These are phyloP conservation scores for Neurospora pannonica DNA, from an alignment of 495 filamentous ascomycete genomes.

Conservation along the genomic window DNA sequence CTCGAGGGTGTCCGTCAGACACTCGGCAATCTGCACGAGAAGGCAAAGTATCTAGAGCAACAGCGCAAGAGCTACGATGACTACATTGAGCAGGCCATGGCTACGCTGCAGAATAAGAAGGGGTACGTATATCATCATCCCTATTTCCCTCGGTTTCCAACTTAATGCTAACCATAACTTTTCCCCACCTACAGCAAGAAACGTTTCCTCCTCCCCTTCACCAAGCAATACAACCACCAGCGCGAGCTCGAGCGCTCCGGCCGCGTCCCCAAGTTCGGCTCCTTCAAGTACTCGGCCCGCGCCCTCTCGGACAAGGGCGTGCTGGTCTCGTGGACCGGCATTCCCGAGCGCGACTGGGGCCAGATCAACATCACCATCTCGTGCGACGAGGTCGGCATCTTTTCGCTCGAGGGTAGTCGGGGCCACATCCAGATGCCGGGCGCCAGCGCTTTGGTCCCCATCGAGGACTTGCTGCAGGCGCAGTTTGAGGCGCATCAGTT, in stretches of 20 bases:
- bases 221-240: conserved; percentile 97
- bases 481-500: conserved; percentile 96
- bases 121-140: conserved; percentile 39
- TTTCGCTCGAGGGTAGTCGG: conserved; percentile 81
- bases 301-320: conserved; percentile 89
- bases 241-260: conserved; percentile 84
- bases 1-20: conserved; percentile 82
- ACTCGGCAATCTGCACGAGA: conserved; percentile 75
- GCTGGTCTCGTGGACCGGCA: conserved; percentile 77
- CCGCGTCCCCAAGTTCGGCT: conserved; percentile 91
- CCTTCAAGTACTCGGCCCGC: conserved; percentile 89
- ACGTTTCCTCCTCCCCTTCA: conserved; percentile 90
- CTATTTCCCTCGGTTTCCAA: not conserved
- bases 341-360: conserved; percentile 77
- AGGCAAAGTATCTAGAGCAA: conserved; percentile 83
- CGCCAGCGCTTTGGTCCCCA: conserved; percentile 76
- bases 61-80: conserved; percentile 97
- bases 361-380: conserved; percentile 89
- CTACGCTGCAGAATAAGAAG: conserved; percentile 96
- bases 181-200: conserved; percentile 52
- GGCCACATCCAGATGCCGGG: conserved; percentile 95
- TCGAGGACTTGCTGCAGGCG: conserved; percentile 90
- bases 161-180: conserved; percentile 7
- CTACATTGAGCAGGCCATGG: conserved; percentile 98
- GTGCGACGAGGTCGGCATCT: conserved; percentile 90